These are phyloP conservation scores for Podospora pseudoanserina DNA, from an alignment of 495 filamentous ascomycete genomes.

Conservation along the genomic window DNA sequence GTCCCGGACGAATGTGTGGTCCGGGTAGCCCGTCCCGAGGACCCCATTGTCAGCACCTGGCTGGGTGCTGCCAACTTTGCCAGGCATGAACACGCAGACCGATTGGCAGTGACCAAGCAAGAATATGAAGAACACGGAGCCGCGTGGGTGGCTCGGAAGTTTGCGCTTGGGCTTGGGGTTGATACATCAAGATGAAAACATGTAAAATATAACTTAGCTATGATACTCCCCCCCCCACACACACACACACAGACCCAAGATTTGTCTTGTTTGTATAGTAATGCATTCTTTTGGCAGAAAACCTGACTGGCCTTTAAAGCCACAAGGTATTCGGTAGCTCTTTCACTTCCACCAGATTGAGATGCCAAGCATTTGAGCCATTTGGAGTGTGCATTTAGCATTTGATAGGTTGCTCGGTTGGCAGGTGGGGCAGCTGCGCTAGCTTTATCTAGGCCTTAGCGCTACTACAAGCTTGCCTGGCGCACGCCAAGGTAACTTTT, in stretches of 20 bases:
- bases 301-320: no score
- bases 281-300: no score
- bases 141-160: conserved; percentile 71
- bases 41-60: conserved; percentile 84
- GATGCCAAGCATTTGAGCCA: no score
- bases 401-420: background rate
- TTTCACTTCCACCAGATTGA: no score
- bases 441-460: background rate
- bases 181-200: background rate
- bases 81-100: conserved; percentile 58
- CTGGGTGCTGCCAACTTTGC: conserved; percentile 75
- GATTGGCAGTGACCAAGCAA: conserved; percentile 69
- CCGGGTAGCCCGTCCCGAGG: conserved; percentile 62
- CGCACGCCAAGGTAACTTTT: background rate
- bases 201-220: background rate
- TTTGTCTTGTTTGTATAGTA: no score
- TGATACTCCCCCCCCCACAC: background rate
- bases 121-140: conserved; percentile 89
- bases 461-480: background rate
- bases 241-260: no score
- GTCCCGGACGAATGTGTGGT: conserved; percentile 76
- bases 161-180: conserved; percentile 42
- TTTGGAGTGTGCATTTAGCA: no score
- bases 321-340: no score
- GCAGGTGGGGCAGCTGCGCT: background rate